A percentile compares a stretch with the other conserved stretches of the same genome.
Conservation (phyloP, 352 stramenopile genomes). For the Phytophthora tubulina region DNA sequence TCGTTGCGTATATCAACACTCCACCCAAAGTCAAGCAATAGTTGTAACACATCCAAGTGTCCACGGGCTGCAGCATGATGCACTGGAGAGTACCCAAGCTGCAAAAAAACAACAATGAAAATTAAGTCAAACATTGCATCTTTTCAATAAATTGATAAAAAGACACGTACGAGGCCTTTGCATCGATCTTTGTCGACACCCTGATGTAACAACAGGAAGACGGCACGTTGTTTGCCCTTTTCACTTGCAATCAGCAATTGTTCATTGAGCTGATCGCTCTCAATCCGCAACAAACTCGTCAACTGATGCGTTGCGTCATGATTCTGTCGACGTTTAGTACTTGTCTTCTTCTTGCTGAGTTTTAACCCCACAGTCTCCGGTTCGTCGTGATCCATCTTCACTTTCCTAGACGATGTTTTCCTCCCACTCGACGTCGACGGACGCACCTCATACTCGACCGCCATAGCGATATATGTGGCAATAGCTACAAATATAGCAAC, state of each 20-base stretch:
- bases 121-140: not conserved
- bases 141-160: too few relatives aligned
- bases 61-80: constrained; percentile 77
- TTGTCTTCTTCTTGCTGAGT: constrained; percentile 20
- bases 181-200: constrained; percentile 64
- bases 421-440: constrained; percentile 20
- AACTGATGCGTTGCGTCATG: constrained; percentile 44
- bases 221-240: constrained; percentile 70
- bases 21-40: constrained; percentile 79
- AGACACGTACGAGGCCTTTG: constrained; percentile 61
- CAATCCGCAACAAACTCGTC: constrained; percentile 51
- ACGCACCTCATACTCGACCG: constrained; percentile 10
- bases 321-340: constrained; percentile 19
- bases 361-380: constrained; percentile 2
- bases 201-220: constrained; percentile 80
- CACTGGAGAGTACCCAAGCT: constrained; percentile 72
- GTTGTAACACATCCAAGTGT: constrained; percentile 70
- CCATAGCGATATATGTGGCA: not conserved
- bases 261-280: constrained; percentile 56
- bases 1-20: constrained; percentile 56
- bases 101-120: constrained; percentile 2
- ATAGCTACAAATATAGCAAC: constrained; percentile 5
- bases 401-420: not conserved
- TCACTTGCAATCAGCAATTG: constrained; percentile 77
- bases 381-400: not conserved